phyloP scores from a whole-genome alignment of 75 land plant species.

The Pinus tabuliformis region DNA sequence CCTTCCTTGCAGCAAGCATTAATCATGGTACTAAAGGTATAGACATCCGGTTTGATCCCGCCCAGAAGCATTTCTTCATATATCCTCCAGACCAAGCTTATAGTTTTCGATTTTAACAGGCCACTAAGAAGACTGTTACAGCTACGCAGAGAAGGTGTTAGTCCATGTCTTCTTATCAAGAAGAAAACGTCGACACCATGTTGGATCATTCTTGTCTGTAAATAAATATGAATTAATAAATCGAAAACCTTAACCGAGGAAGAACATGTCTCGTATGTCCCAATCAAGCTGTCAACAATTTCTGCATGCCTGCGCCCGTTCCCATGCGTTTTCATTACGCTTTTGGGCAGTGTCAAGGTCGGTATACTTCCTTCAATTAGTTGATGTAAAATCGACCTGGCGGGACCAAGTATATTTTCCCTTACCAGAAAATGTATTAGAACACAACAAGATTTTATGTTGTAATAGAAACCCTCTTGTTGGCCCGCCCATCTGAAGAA shows the following conservation, averaged over 20 bases:
- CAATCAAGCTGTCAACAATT: neutral
- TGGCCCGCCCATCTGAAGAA: conserved; percentile 9
- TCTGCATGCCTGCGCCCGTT: neutral
- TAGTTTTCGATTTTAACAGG: neutral
- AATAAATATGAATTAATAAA: conserved; percentile 6
- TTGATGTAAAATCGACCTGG: neutral
- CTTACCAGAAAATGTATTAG: neutral
- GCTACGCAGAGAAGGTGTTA: neutral
- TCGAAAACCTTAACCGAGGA: neutral
- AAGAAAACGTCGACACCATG: neutral
- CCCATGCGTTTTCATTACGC: too few species aligned
- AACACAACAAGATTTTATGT: neutral
- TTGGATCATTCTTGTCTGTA: neutral
- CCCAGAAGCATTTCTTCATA: conserved; percentile 33
- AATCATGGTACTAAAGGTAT: conserved; percentile 40
- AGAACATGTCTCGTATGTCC: neutral
- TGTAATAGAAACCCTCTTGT: neutral
- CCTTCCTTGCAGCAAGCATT: conserved; percentile 35
- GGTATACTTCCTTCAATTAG: neutral
- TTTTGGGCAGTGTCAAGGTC: too few species aligned
- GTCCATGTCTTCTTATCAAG: neutral
- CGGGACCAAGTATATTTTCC: neutral
- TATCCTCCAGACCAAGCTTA: conserved; percentile 17
- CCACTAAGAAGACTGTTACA: neutral
- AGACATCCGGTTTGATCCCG: conserved; percentile 39